Evolutionary conservation across 192 early-diverging fungal species (phyloP), one percentile per base, ranked within the genome.

Genomic region (Podila epicladia): DNA sequence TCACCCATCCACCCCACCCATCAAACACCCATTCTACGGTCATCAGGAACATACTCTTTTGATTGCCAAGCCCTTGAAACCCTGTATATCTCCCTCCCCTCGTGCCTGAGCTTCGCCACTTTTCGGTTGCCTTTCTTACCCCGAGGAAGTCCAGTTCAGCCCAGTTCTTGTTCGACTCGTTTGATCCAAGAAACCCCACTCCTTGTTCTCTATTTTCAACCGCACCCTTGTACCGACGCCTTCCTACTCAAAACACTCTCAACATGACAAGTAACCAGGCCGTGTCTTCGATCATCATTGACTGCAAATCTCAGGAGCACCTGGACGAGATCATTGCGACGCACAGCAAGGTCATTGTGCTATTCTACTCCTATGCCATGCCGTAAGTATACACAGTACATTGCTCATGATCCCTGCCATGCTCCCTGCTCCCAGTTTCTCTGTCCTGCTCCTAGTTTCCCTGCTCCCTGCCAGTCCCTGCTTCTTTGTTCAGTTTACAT

Each of bases 341-440:
- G 19, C 66, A 71, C 61, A 33, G 12, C 7, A 79, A 45, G 22
- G 75, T 68, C 20, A 9, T 79, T 32, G 75, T 79, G 7, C 65
- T 79, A 20, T 79, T 67, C 65, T 79, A 79, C 65, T 71, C 69
- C 60, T 79, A 79, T 51, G 75, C 75, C 29, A 79, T 79, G 75
- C 75, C 75, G 75, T 79, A 79, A 79, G 75, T 79, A 53, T n/a
- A 17, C 33, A 33, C 6, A 7, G 33, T 11, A 9, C 35, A 37
- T 9, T 4, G 17, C 19, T 22, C n/a, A 17, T 53, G 19, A 53
- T 53, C 50, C 50, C 50, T 8, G 13, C 8, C 49, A 3, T 7
- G 8, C 13, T 33, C 33, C 33, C 3, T 33, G 33, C 35, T 37
- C 35, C 9, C 35, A 1, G 29, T 29, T 29, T 29, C 29, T 3